A percentile compares a stretch with the other conserved stretches of the same genome.
Conservation (phyloP, 257 asterid species). For the Solanum neorickii region DNA sequence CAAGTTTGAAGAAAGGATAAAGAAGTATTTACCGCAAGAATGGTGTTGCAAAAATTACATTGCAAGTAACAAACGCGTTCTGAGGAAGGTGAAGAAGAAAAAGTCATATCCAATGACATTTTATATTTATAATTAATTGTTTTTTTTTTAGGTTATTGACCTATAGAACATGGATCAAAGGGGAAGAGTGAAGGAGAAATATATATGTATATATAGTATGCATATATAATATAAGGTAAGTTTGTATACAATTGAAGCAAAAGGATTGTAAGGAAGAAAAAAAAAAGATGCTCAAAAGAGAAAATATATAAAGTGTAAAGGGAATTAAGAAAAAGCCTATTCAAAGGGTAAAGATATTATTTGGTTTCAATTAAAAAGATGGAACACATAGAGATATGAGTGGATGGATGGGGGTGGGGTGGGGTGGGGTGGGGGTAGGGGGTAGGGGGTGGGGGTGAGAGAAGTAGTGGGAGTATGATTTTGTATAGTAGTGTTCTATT, state of each 20-base stretch:
- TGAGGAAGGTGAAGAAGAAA: not conserved
- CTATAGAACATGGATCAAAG: not conserved
- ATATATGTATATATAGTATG: not conserved
- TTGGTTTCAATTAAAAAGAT: not conserved
- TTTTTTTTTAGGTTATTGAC: not conserved
- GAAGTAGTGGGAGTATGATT: not conserved
- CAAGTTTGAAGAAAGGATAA: not conserved
- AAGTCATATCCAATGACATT: constrained; percentile 36
- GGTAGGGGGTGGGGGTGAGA: not conserved
- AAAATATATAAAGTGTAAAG: constrained; percentile 1
- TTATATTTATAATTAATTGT: not conserved
- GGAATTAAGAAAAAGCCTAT: constrained; percentile 5
- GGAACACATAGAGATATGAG: not conserved
- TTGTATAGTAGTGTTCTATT: not conserved
- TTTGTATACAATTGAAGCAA: not conserved
- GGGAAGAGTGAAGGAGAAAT: not conserved
- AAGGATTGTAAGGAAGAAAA: not conserved
- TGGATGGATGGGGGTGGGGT: not conserved
- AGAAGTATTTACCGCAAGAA: not conserved
- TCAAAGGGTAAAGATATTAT: not conserved
- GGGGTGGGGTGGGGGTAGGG: not conserved
- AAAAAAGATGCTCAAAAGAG: not conserved
- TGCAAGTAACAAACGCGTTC: constrained; percentile 58
- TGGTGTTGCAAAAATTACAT: constrained; percentile 71
- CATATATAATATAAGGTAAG: not conserved